Evolutionary conservation across 306 rosid genomes (phyloP), one percentile per base, ranked within the genome.

Genomic region (Vachellia collinsii): DNA sequence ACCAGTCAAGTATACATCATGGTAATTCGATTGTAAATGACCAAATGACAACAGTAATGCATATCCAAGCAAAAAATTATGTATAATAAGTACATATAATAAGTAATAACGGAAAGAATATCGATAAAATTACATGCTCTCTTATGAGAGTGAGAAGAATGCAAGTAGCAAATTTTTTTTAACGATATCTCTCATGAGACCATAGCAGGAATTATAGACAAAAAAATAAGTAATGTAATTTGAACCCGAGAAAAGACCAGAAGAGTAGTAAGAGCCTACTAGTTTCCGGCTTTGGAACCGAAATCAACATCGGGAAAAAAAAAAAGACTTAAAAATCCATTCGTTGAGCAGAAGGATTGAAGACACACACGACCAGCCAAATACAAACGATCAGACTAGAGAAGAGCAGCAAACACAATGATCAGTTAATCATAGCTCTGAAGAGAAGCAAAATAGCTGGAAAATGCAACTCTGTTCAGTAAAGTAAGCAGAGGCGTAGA

Each of bases 401-500:
- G 70, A 82, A 74, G 80, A 72, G 41, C 62, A 11, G 11, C 1
- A 75, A 42, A 3, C 75, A 70, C 39, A 70, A 23, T 70, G 9
- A 23, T 69, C 75, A 44, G 41, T 12, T 23, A 44, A 44, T 70
- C 75, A 70, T 20, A 25, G 58, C 11, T 46, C 20, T 19, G 56
- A 7, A 44, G 20, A 29, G 38, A 12, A 23, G 46, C n/a, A 64
- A 50, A n/a, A 16, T 42, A 71, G 67, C 16, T 39, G 71, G 70
- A 78, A 43, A 75, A 78, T 65, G 72, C 62, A 48, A 63, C 72
- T 72, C 43, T 41, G 47, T 80, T 54, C 44, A 76, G 70, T 7
- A 81, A 74, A 83, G 61, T 29, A 79, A 78, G 75, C 80, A 72
- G 53, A 73, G 70, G 36, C 54, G 62, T 46, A 6, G 19, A 46